Conservation (phyloP, 108 stramenopile species). For the Cyclotella baltica region DNA sequence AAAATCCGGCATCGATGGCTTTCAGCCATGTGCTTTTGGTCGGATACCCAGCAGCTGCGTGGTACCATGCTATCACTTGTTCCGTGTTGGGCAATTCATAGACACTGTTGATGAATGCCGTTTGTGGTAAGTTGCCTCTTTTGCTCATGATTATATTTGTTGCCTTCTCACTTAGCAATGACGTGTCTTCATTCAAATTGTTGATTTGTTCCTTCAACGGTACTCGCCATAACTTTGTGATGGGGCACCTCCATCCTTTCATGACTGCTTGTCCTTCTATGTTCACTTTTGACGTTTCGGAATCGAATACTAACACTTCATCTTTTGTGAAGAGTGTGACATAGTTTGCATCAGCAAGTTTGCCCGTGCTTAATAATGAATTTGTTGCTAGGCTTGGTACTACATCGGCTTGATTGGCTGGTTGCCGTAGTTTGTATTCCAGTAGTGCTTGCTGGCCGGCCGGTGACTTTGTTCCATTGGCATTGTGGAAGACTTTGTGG, state of each 20-base stretch:
- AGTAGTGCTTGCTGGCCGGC: neutral
- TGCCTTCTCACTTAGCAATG: neutral
- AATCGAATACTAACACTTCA: constrained; percentile 6
- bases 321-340: constrained; percentile 6
- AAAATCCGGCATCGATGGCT: constrained; percentile 14
- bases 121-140: neutral
- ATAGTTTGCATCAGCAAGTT: constrained; percentile 22
- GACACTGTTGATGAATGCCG: neutral
- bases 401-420: neutral
- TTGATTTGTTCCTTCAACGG: neutral
- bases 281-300: constrained; percentile 1
- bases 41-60: constrained; percentile 22
- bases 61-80: constrained; percentile 13
- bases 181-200: neutral
- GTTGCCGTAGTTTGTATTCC: neutral
- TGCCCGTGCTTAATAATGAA: constrained; percentile 15
- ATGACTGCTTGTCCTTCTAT: neutral
- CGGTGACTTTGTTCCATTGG: constrained; percentile 14
- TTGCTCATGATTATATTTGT: neutral
- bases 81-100: constrained; percentile 16
- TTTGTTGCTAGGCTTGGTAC: neutral
- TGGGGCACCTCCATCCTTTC: constrained; percentile 7
- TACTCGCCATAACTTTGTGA: constrained; percentile 3
- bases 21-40: constrained; percentile 10
- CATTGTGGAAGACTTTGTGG: constrained; percentile 2